Evolutionary conservation across 345 rosid genomes (phyloP).

Genomic region (Syzygium jambos): DNA sequence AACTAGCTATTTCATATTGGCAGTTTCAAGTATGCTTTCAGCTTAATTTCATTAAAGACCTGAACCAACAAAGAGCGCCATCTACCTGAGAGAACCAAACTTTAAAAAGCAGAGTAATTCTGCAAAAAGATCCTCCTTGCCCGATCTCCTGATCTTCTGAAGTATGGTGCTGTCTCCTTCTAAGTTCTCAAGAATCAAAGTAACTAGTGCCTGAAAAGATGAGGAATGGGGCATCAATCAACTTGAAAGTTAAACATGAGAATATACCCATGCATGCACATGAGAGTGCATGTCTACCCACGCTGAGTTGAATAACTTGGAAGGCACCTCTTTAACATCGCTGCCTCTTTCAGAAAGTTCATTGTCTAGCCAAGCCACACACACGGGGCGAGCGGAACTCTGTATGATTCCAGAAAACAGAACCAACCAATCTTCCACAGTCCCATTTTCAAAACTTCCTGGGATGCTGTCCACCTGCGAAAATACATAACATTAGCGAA

Average conservation of each 20-base stretch:
- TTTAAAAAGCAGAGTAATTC: slow-evolving; percentile 57
- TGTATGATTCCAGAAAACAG: slow-evolving; percentile 35
- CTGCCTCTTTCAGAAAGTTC: slow-evolving; percentile 39
- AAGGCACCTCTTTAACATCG: slow-evolving; percentile 34
- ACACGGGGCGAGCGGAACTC: slow-evolving; percentile 42
- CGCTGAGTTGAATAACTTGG: neutral
- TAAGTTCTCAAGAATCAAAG: slow-evolving; percentile 53
- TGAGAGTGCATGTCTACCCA: neutral
- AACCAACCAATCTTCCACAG: slow-evolving; percentile 41
- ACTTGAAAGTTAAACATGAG: neutral
- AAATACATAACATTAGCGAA: neutral
- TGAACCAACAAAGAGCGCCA: neutral
- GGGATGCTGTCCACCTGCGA: slow-evolving; percentile 48
- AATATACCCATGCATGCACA: neutral
- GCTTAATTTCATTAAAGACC: neutral
- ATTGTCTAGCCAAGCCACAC: slow-evolving; percentile 55
- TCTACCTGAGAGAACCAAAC: slow-evolving; percentile 48
- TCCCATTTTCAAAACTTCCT: slow-evolving; percentile 8
- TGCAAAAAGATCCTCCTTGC: slow-evolving; percentile 81
- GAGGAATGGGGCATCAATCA: neutral
- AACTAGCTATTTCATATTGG: neutral
- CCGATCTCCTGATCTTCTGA: slow-evolving; percentile 54
- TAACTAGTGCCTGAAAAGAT: slow-evolving; percentile 38
- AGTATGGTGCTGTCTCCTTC: slow-evolving; percentile 48
- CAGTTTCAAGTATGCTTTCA: neutral